Percentiles rank a stretch among this genome's conserved stretches.
phyloP scores from a whole-genome alignment of 345 rosid genomes.

The Mangifera indica region DNA sequence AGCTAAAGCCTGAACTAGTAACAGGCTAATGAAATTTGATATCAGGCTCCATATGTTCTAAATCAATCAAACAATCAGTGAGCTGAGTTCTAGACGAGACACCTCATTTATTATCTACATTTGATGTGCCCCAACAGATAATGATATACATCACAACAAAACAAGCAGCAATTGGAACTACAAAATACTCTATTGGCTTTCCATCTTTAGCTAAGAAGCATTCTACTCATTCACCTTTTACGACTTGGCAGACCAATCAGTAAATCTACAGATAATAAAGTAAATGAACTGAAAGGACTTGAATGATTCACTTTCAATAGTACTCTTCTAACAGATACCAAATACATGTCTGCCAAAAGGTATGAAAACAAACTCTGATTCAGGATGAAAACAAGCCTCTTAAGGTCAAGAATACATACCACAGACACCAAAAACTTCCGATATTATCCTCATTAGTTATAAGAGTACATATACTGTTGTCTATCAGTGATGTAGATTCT shows the following conservation, averaged over 20 bases:
- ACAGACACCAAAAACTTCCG: not conserved
- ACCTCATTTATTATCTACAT: not conserved
- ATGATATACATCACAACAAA: not conserved
- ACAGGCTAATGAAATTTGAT: not conserved
- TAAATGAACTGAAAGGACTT: not conserved
- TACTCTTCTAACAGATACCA: not conserved
- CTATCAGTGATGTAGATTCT: not conserved
- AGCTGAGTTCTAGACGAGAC: no score
- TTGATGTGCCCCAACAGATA: not conserved
- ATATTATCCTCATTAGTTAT: not conserved
- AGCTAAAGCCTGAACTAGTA: not conserved
- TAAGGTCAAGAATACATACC: not conserved
- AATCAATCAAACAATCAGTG: not conserved
- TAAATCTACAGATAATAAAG: not conserved
- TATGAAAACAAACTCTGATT: not conserved
- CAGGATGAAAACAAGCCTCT: not conserved
- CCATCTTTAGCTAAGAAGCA: not conserved
- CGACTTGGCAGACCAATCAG: not conserved
- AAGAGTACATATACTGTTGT: not conserved
- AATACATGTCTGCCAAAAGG: not conserved
- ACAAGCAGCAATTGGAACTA: not conserved
- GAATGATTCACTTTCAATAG: not conserved
- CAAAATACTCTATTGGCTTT: not conserved
- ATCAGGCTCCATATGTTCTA: not conserved
- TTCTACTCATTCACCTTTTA: not conserved